phyloP scores from a whole-genome alignment of 352 stramenopile species.

The Globisporangium parvum region DNA sequence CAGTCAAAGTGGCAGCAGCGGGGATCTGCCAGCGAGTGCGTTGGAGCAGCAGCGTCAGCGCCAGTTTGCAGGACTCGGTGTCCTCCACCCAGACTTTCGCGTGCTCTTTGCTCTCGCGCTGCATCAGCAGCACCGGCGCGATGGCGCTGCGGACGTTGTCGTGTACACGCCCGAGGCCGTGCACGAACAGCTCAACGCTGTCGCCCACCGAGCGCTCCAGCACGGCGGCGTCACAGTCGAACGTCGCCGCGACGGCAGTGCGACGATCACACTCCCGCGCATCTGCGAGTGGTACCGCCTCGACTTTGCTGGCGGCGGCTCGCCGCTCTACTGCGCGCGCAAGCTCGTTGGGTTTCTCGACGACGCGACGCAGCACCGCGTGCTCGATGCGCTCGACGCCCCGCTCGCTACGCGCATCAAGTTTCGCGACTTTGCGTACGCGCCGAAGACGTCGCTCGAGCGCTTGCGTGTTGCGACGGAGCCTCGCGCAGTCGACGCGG shows the following conservation, averaged over 20 bases:
- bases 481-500: background rate
- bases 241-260: background rate
- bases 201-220: conserved; percentile 21
- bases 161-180: conserved; percentile 30
- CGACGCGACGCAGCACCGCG: conserved; percentile 31
- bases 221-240: conserved; percentile 26
- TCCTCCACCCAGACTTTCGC: conserved; percentile 74
- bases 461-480: conserved; percentile 1
- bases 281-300: conserved; percentile 73
- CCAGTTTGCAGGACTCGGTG: conserved; percentile 22
- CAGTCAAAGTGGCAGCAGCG: background rate
- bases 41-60: background rate
- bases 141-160: conserved; percentile 19
- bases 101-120: conserved; percentile 63
- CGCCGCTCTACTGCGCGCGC: conserved; percentile 52
- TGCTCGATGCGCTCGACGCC: conserved; percentile 41
- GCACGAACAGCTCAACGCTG: conserved; percentile 71
- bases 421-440: conserved; percentile 54
- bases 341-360: conserved; percentile 74
- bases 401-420: conserved; percentile 40
- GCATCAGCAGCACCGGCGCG: conserved; percentile 28
- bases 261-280: conserved; percentile 41
- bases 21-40: background rate
- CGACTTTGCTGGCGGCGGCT: conserved; percentile 47
- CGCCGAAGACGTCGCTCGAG: conserved; percentile 25